A percentile compares a stretch with the other conserved stretches of the same genome.
These are phyloP conservation scores for Pseudogymnoascus sp. DNA, from an alignment of 2,329 filamentous ascomycete species.

Conservation along the genomic window DNA sequence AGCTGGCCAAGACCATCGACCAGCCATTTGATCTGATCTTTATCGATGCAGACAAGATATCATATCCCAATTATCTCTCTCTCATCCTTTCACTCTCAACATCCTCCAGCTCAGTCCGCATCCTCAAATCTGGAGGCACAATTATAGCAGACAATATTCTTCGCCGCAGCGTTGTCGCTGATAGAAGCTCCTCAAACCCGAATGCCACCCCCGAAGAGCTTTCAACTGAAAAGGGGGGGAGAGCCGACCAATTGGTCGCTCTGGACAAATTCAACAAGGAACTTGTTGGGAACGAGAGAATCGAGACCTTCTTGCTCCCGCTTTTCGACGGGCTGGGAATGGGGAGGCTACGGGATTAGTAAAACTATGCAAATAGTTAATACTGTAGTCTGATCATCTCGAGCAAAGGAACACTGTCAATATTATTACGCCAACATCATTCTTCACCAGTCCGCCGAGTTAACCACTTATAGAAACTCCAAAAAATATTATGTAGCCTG, in stretches of 20 bases:
- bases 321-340: slow-evolving; percentile 36
- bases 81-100: slow-evolving; percentile 40
- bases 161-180: slow-evolving; percentile 41
- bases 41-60: slow-evolving; percentile 46
- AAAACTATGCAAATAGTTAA: neutral
- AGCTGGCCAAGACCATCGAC: slow-evolving; percentile 15
- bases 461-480: neutral
- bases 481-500: neutral
- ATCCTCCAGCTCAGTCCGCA: slow-evolving; percentile 27
- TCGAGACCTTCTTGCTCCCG: slow-evolving; percentile 34
- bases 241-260: slow-evolving; percentile 17
- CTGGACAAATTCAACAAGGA: slow-evolving; percentile 32
- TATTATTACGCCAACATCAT: neutral
- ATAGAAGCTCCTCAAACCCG: slow-evolving; percentile 30
- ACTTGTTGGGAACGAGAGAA: slow-evolving; percentile 25
- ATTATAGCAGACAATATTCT: slow-evolving; percentile 51
- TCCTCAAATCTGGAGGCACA: slow-evolving; percentile 43
- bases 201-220: slow-evolving; percentile 13
- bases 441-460: neutral
- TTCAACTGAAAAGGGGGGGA: slow-evolving; percentile 4
- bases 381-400: neutral
- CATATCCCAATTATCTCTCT: slow-evolving; percentile 43
- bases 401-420: neutral
- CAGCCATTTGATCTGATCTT: slow-evolving; percentile 48
- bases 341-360: slow-evolving; percentile 22